Percentiles rank a stretch among this genome's conserved stretches.
phyloP scores from a whole-genome alignment of 2,329 filamentous ascomycete genomes.

The Ploettnerulaceae sp. region DNA sequence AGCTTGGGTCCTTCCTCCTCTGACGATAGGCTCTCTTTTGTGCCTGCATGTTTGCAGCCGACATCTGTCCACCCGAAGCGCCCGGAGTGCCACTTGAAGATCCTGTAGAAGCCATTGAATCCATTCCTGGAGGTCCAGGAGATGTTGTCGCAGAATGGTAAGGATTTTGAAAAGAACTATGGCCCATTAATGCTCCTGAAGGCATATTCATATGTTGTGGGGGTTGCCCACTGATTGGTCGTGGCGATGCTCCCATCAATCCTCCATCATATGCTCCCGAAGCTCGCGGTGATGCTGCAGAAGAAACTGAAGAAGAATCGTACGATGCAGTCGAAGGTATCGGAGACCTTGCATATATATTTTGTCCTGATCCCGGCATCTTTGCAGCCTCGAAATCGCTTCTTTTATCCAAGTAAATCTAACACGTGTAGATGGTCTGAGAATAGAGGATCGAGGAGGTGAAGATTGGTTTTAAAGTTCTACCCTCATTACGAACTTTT shows the following conservation, averaged over 20 bases:
- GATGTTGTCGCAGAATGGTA: conserved; percentile 30
- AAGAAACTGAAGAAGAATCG: conserved; percentile 60
- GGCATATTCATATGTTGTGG: conserved; percentile 52
- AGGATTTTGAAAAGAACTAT: conserved; percentile 29
- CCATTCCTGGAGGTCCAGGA: conserved; percentile 44
- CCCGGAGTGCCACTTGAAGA: conserved; percentile 53
- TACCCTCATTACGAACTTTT: conserved; percentile 25
- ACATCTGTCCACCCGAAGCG: conserved; percentile 34
- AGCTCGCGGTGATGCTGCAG: conserved; percentile 54
- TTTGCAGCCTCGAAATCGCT: conserved; percentile 16
- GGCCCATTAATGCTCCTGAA: conserved; percentile 40
- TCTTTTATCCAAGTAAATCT: conserved; percentile 22
- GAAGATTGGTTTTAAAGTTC: conserved; percentile 17
- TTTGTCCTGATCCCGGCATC: conserved; percentile 55
- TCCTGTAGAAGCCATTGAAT: conserved; percentile 55
- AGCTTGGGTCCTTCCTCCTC: conserved; percentile 90
- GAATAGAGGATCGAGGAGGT: conserved; percentile 16
- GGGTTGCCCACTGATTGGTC: conserved; percentile 45
- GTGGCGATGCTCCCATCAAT: conserved; percentile 48
- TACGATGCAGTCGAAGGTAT: conserved; percentile 57
- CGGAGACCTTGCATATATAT: conserved; percentile 55
- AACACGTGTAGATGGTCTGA: conserved; percentile 15
- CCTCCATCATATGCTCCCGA: conserved; percentile 49
- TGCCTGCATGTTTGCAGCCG: conserved; percentile 53
- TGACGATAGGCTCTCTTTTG: conserved; percentile 95